These are phyloP conservation scores for Funneliformis caledonium DNA, from an alignment of 371 early-diverging fungal species.

Conservation along the genomic window DNA sequence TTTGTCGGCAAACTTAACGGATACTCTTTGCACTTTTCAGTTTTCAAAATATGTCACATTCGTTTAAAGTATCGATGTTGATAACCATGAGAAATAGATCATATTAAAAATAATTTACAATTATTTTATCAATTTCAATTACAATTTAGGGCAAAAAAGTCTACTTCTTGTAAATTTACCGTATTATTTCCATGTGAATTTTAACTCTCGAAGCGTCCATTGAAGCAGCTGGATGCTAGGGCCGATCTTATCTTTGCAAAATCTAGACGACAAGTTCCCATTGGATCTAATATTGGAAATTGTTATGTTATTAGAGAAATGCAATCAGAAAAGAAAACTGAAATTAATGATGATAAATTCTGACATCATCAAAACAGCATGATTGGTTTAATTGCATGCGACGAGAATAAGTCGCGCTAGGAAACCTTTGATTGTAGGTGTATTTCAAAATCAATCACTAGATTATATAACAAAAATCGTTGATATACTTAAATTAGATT, in stretches of 20 bases:
- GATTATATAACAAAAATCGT: slow-evolving; percentile 77
- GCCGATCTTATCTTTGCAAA: slow-evolving; percentile 92
- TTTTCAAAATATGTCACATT: no score
- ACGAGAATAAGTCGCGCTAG: slow-evolving; percentile 52
- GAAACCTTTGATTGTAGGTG: slow-evolving; percentile 88
- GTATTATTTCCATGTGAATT: slow-evolving; percentile 51
- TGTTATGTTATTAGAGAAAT: slow-evolving; percentile 61
- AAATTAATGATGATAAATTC: slow-evolving; percentile 19
- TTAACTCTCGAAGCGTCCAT: slow-evolving; percentile 80
- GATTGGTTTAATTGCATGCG: slow-evolving; percentile 69
- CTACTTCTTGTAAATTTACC: no score
- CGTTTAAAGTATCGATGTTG: no score
- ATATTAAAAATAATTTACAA: no score
- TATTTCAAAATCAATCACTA: slow-evolving; percentile 85
- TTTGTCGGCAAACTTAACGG: no score
- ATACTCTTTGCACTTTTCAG: no score
- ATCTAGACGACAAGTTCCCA: slow-evolving; percentile 64
- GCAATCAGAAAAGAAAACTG: slow-evolving; percentile 13
- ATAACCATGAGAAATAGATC: no score
- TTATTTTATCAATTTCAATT: no score
- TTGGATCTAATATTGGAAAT: slow-evolving; percentile 66
- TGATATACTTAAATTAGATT: slow-evolving; percentile 72
- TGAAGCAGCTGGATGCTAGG: slow-evolving; percentile 76
- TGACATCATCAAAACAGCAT: slow-evolving; percentile 41
- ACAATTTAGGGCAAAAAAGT: no score